phyloP scores from a whole-genome alignment of 148 eudicot species.

The Camellia japonica region DNA sequence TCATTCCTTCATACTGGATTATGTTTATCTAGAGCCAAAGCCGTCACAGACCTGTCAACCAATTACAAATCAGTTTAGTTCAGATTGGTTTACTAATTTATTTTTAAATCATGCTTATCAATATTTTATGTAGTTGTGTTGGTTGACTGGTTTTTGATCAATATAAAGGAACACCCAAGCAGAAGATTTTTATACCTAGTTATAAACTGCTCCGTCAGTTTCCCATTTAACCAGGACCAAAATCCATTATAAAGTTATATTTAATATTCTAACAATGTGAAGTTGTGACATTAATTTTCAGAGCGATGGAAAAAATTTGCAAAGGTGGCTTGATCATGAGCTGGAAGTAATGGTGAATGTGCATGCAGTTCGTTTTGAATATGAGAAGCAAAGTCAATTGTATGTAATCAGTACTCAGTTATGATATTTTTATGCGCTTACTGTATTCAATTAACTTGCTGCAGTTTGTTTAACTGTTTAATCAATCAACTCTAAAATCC shows the following conservation, averaged over 20 bases:
- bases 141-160: background rate
- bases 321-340: slow-evolving; percentile 24
- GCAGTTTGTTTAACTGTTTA: background rate
- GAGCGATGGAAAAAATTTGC: slow-evolving; percentile 18
- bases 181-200: background rate
- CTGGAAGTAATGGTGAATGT: slow-evolving; percentile 23
- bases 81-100: no score
- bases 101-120: no score
- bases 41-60: background rate
- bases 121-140: no score
- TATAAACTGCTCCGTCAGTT: background rate
- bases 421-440: background rate
- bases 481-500: background rate
- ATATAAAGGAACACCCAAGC: background rate
- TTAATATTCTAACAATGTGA: background rate
- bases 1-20: background rate
- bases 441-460: background rate
- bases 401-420: background rate
- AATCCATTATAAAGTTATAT: background rate
- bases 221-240: background rate
- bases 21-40: background rate
- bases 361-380: slow-evolving; percentile 23
- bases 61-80: background rate
- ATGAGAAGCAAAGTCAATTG: slow-evolving; percentile 21
- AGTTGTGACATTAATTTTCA: background rate